Percentiles rank a stretch among this genome's conserved stretches.
Evolutionary conservation across 208 protist species (phyloP).

Genomic region (Crithidia bombi): DNA sequence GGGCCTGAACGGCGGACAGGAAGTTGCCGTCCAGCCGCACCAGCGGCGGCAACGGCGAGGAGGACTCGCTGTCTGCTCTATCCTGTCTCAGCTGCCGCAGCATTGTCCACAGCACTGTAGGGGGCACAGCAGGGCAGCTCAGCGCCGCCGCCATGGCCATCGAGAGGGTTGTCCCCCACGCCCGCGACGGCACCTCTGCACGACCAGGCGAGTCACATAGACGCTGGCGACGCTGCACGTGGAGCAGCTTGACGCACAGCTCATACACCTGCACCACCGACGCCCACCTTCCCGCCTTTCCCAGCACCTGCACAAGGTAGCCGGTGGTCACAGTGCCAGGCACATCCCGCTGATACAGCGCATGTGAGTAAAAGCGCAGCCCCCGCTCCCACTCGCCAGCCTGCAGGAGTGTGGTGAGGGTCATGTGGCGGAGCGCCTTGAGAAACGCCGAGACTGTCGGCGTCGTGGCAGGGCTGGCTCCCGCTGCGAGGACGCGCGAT

Average conservation of each 20-base stretch:
- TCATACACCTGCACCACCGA: constrained; percentile 47
- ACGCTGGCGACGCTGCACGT: neutral
- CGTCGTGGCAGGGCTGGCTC: neutral
- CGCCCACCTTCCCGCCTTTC: constrained; percentile 34
- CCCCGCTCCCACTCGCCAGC: constrained; percentile 44
- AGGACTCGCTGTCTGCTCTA: neutral
- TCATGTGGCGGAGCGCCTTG: constrained; percentile 45
- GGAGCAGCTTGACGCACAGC: constrained; percentile 46
- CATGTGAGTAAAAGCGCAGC: constrained; percentile 53
- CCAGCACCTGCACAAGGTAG: constrained; percentile 48
- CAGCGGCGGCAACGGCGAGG: constrained; percentile 25
- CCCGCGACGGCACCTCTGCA: neutral
- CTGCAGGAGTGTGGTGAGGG: constrained; percentile 43
- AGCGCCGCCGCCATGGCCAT: constrained; percentile 52
- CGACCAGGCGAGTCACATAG: neutral
- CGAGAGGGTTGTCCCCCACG: constrained; percentile 65
- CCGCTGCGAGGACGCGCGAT: neutral
- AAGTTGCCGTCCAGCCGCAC: constrained; percentile 63
- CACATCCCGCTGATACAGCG: constrained; percentile 57
- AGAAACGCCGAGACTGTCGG: constrained; percentile 21
- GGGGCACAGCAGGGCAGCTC: constrained; percentile 20
- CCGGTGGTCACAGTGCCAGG: constrained; percentile 51
- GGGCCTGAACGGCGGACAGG: constrained; percentile 48
- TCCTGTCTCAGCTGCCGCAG: constrained; percentile 24
- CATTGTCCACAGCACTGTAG: constrained; percentile 20